Conservation (phyloP, 1,139 yeast species). For the Groenewaldozyma auringiensis region DNA sequence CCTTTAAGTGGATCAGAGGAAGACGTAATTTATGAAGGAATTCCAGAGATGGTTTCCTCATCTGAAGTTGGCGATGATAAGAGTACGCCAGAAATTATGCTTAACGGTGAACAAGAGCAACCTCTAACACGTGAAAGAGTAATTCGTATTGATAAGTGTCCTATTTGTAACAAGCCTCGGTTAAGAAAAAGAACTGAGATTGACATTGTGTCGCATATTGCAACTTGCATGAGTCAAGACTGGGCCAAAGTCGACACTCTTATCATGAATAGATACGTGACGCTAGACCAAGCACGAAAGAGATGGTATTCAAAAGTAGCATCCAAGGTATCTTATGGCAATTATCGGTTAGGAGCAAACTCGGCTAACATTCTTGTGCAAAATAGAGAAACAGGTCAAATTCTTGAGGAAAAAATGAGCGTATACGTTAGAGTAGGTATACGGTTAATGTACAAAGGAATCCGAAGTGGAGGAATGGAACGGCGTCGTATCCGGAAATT, state of each 20-base stretch:
- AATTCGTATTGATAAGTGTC: slow-evolving; percentile 61
- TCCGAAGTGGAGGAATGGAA: slow-evolving; percentile 43
- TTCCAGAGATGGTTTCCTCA: neutral
- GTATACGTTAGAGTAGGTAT: slow-evolving; percentile 84
- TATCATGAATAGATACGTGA: slow-evolving; percentile 62
- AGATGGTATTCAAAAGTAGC: slow-evolving; percentile 82
- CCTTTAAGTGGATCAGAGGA: neutral
- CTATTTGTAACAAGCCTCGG: slow-evolving; percentile 62
- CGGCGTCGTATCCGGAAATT: slow-evolving; percentile 51
- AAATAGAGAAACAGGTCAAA: slow-evolving; percentile 78
- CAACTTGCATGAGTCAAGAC: slow-evolving; percentile 74
- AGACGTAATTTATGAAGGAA: neutral
- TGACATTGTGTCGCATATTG: slow-evolving; percentile 78
- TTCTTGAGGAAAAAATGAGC: slow-evolving; percentile 88
- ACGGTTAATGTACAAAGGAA: slow-evolving; percentile 70
- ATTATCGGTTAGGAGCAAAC: slow-evolving; percentile 77
- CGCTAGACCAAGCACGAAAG: slow-evolving; percentile 75
- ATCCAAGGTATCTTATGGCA: slow-evolving; percentile 82
- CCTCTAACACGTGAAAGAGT: slow-evolving; percentile 32
- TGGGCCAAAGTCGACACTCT: slow-evolving; percentile 65
- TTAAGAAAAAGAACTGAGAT: slow-evolving; percentile 48
- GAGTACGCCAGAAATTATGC: neutral
- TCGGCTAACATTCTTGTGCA: slow-evolving; percentile 93
- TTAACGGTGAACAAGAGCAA: neutral
- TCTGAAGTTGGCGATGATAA: neutral